Evolutionary conservation across 2,329 filamentous ascomycete genomes (phyloP).

Genomic region (Metarhizium sp.): DNA sequence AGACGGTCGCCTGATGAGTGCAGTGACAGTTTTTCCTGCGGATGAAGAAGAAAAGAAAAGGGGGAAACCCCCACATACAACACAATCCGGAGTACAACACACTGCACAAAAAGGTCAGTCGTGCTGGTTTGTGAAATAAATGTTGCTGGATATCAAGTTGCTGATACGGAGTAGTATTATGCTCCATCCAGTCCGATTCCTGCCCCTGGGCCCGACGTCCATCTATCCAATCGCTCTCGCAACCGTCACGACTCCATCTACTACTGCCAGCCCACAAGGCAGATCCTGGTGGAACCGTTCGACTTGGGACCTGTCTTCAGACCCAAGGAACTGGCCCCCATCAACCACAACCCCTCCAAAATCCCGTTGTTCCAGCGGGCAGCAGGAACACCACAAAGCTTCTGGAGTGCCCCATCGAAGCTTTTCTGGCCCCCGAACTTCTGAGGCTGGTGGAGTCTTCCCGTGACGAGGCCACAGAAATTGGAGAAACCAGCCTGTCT

Average conservation of each 20-base stretch:
- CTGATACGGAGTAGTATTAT: neutral
- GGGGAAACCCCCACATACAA: neutral
- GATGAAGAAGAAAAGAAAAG: neutral
- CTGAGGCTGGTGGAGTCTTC: conserved; percentile 11
- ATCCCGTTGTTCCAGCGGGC: conserved; percentile 7
- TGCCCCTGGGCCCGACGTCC: neutral
- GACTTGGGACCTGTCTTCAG: conserved; percentile 9
- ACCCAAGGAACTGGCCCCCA: conserved; percentile 7
- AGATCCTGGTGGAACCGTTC: conserved; percentile 14
- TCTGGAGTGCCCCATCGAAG: conserved; percentile 14
- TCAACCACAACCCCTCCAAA: conserved; percentile 7
- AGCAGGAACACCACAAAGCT: conserved; percentile 12
- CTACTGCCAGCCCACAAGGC: conserved; percentile 10
- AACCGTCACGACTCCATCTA: conserved; percentile 6
- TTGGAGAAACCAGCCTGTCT: conserved; percentile 5
- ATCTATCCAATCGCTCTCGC: conserved; percentile 5
- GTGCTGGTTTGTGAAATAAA: neutral
- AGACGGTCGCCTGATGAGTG: neutral
- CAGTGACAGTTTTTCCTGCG: neutral
- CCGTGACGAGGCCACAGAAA: conserved; percentile 11
- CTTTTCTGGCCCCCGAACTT: conserved; percentile 11
- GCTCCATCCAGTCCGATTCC: neutral
- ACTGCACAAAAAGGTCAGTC: neutral
- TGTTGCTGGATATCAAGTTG: neutral
- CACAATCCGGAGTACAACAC: neutral